Conservation (phyloP, 2,329 filamentous ascomycete species). For the Leptodontidium sp. region DNA sequence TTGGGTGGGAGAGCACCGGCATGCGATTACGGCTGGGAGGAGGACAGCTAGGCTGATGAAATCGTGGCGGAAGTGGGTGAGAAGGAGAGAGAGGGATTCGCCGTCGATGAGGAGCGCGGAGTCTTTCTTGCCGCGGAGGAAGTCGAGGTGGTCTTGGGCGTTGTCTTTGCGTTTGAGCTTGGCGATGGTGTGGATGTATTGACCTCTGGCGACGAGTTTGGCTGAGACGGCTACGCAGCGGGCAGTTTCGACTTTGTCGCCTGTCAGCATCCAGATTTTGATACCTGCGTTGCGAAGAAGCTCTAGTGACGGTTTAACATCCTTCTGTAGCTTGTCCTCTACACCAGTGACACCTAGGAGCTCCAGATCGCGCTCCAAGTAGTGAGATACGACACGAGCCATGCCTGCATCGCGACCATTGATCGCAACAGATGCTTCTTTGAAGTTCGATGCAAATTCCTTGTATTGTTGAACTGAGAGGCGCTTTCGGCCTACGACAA, state of each 20-base stretch:
- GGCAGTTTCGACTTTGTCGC: conserved; percentile 97
- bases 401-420: conserved; percentile 83
- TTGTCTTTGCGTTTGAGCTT: conserved; percentile 85
- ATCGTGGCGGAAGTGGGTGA: conserved; percentile 81
- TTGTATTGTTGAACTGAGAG: conserved; percentile 81
- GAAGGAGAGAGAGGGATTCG: conserved; percentile 84
- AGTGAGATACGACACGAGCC: conserved; percentile 79
- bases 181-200: conserved; percentile 93
- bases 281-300: conserved; percentile 95
- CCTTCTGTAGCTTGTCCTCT: conserved; percentile 93
- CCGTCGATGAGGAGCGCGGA: conserved; percentile 92
- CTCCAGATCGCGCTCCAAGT: conserved; percentile 88
- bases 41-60: conserved; percentile 90
- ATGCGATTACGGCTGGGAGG: conserved; percentile 92
- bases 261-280: conserved; percentile 99
- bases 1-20: conserved; percentile 94
- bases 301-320: conserved; percentile 95
- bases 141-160: conserved; percentile 87
- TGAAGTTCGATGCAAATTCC: conserved; percentile 78
- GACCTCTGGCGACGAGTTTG: conserved; percentile 90
- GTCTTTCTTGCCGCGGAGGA: conserved; percentile 87
- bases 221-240: conserved; percentile 95
- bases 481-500: conserved; percentile 93
- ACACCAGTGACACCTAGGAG: conserved; percentile 97
- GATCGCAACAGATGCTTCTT: conserved; percentile 82